A percentile compares a stretch with the other conserved stretches of the same genome.
These are phyloP conservation scores for Clathrus columnatus DNA, from an alignment of 768 basidiomycete species.

Conservation along the genomic window DNA sequence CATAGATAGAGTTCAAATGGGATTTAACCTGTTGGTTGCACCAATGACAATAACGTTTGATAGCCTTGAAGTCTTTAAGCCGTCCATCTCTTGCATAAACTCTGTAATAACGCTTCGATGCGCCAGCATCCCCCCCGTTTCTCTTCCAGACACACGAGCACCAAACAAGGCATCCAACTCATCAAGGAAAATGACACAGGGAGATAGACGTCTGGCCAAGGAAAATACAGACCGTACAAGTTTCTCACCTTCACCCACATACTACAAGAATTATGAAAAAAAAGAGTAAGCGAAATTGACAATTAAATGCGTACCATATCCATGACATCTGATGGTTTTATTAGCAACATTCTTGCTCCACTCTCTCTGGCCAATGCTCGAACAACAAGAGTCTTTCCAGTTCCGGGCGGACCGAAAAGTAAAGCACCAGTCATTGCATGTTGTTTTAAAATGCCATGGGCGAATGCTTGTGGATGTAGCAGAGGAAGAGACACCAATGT, in stretches of 20 bases:
- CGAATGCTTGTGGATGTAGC: slow-evolving; percentile 80
- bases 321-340: slow-evolving; percentile 91
- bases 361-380: slow-evolving; percentile 90
- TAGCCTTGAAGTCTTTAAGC: slow-evolving; percentile 69
- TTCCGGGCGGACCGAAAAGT: slow-evolving; percentile 87
- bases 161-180: slow-evolving; percentile 92
- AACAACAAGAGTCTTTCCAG: slow-evolving; percentile 86
- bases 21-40: slow-evolving; percentile 65
- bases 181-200: slow-evolving; percentile 91
- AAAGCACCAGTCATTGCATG: slow-evolving; percentile 89
- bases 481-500: slow-evolving; percentile 87
- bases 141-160: slow-evolving; percentile 67
- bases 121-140: slow-evolving; percentile 71
- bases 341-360: slow-evolving; percentile 84
- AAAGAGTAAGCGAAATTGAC: slow-evolving; percentile 5
- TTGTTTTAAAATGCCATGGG: slow-evolving; percentile 81
- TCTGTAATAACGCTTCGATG: slow-evolving; percentile 86
- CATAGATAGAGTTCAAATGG: background rate
- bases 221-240: slow-evolving; percentile 84
- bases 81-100: slow-evolving; percentile 97
- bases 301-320: slow-evolving; percentile 62
- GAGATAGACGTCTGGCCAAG: slow-evolving; percentile 75
- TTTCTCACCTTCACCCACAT: slow-evolving; percentile 85
- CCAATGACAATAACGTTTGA: slow-evolving; percentile 86
- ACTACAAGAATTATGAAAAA: slow-evolving; percentile 33